Evolutionary conservation across 192 early-diverging fungal genomes (phyloP), one percentile per base, ranked within the genome.

Genomic region (Backusella tarrabulga): DNA sequence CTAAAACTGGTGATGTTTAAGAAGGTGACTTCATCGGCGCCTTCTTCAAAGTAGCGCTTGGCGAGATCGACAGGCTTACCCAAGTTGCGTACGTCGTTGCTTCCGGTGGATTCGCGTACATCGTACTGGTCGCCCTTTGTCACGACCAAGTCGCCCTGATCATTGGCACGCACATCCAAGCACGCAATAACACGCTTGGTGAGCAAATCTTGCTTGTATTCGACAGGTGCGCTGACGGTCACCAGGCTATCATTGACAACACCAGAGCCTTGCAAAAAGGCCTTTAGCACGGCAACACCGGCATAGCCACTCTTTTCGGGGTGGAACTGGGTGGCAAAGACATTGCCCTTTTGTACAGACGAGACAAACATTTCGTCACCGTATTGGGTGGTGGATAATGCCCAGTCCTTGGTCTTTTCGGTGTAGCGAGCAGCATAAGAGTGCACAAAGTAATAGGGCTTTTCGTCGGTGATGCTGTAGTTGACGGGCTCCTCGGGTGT

Each of bases 41-140:
- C 97, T 76, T 97, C 95, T 38, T 92, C 88, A 81, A 93, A 99
- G 85, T 99, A 99, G 19, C 93, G 85, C 9, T 86, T 85, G 19
- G 97, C 95, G 50, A 99, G 84, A 46, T 97, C 96, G 2, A 99
- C 97, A 9, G 98, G 98, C 74, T 98, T 97, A 19, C 98, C 98
- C 36, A 99, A 83, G 80, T 99, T 99, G 1, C 98, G 90, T 21
- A 99, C 96, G 26, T 93, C 86, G 17, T 89, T 87, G 29, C 83
- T 8, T 15, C 67, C 80, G 8, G 78, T 60, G 7, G 85, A 81
- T 77, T 99, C 97, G 15, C 97, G 90, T 1, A 99, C 97, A 79
- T 99, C 98, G 87, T 99, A 99, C 80, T 99, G 97, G 83, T 99
- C 97, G 34, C 98, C 98, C 83, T 99, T 99, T 23, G 98, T 99